Evolutionary conservation across 2,329 filamentous ascomycete species (phyloP).

Genomic region (Exophiala calicioides): DNA sequence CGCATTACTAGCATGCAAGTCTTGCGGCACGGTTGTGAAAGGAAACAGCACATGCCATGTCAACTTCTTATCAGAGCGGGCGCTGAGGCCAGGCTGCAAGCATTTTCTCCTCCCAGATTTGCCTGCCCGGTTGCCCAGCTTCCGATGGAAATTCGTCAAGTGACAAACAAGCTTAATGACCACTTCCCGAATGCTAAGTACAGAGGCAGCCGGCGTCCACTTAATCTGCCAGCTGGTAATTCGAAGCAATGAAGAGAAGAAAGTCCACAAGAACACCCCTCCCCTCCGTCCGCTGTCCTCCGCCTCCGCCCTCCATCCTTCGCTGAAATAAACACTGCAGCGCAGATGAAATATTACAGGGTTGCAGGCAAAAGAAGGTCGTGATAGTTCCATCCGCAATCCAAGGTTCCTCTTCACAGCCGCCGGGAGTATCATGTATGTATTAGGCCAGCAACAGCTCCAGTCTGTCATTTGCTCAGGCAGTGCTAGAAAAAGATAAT

Average conservation of each 20-base stretch:
- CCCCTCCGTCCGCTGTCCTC: background rate
- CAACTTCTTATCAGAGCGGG: too few species aligned
- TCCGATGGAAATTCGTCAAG: conserved; percentile 9
- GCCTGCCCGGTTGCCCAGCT: too few species aligned
- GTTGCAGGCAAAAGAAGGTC: conserved; percentile 13
- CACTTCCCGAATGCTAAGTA: background rate
- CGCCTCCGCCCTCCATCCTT: conserved; percentile 5
- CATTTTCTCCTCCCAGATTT: too few species aligned
- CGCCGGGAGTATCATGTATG: conserved; percentile 20
- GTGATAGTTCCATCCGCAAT: conserved; percentile 24
- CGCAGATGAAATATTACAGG: conserved; percentile 29
- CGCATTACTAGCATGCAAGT: too few species aligned
- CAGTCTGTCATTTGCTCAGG: conserved; percentile 28
- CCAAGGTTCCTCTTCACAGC: conserved; percentile 21
- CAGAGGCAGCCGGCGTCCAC: conserved; percentile 1
- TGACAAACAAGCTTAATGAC: conserved; percentile 2
- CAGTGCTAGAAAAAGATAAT: conserved; percentile 18
- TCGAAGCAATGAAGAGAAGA: conserved; percentile 11
- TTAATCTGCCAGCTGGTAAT: conserved; percentile 4
- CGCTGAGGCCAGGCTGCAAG: too few species aligned
- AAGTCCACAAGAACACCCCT: conserved; percentile 3
- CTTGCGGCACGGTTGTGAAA: too few species aligned
- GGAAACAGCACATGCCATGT: too few species aligned
- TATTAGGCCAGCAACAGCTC: conserved; percentile 30
- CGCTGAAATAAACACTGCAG: conserved; percentile 18